Conservation (phyloP, 2,329 filamentous ascomycete species). For the Pyrenophora teres region DNA sequence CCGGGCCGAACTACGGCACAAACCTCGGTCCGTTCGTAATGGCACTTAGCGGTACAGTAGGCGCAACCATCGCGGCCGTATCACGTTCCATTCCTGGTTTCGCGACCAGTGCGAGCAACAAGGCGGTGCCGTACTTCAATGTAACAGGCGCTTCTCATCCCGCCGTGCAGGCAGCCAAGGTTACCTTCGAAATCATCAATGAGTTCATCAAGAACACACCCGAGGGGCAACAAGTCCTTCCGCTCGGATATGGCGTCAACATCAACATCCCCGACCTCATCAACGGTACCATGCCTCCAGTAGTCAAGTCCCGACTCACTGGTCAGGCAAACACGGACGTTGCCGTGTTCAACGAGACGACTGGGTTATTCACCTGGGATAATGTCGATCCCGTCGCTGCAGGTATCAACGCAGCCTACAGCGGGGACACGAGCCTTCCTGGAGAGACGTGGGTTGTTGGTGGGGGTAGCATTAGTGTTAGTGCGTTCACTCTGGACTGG, state of each 20-base stretch:
- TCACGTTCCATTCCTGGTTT: slow-evolving; percentile 58
- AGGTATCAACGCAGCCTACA: slow-evolving; percentile 57
- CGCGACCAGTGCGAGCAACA: slow-evolving; percentile 53
- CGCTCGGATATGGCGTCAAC: slow-evolving; percentile 57
- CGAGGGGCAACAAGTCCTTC: slow-evolving; percentile 45
- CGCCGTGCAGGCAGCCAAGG: slow-evolving; percentile 52
- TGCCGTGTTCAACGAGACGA: slow-evolving; percentile 52
- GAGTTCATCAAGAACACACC: slow-evolving; percentile 50
- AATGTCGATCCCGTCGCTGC: slow-evolving; percentile 55
- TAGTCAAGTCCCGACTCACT: slow-evolving; percentile 56
- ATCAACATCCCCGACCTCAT: slow-evolving; percentile 57
- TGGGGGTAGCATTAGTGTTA: slow-evolving; percentile 51
- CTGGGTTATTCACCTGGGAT: slow-evolving; percentile 55
- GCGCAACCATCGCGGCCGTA: slow-evolving; percentile 57
- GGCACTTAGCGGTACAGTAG: slow-evolving; percentile 39
- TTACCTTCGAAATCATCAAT: slow-evolving; percentile 53
- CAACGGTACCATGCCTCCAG: slow-evolving; percentile 50
- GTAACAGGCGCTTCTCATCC: slow-evolving; percentile 51
- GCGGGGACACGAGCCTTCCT: slow-evolving; percentile 57
- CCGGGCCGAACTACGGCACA: slow-evolving; percentile 61
- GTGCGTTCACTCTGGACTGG: slow-evolving; percentile 58
- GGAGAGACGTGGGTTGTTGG: slow-evolving; percentile 57
- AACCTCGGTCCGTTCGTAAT: slow-evolving; percentile 60
- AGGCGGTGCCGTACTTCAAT: slow-evolving; percentile 51
- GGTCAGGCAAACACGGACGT: slow-evolving; percentile 56